Base-by-base conservation (phyloP, 257 asterid species). In the Parsonsia alboflavescens region DNA sequence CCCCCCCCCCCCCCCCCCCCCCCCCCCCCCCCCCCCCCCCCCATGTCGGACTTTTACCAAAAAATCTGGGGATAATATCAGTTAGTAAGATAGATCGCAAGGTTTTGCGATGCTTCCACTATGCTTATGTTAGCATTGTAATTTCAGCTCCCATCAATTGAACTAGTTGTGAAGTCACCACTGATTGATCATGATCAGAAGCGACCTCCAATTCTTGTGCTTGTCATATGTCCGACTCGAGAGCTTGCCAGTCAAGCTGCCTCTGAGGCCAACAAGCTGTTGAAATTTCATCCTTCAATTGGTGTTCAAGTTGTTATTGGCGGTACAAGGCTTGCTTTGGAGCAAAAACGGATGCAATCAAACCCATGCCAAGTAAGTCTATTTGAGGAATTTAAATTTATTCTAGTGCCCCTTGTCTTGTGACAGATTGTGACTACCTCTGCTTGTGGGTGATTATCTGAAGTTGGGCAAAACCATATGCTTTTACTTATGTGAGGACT, bases 261-360 rank as follows among this genome's bases (percentile, higher is more conserved):
- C 77, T 72, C 91, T 8, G 99, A 95, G 90, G 99, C 97, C 78
- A 92, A 83, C 71, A 88, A 72, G 4, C 81, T 95, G 86, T 83
- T 95, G 89, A 95, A 95, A 78, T 95, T 90, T 82, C 99, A 95
- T 77, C 85, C 91, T 73, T 90, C 99, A 21, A 80, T 95, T 68
- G 99, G 99, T 30, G 97, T 90, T 85, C 98, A 95, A 84, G 99
- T 95, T 75, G 97, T 95, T 78, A 95, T 95, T 52, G 99, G 98
- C 41, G 99, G 99, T 63, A 92, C 98, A 13, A 78, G 96, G 75
- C 88, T 95, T 80, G 82, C 94, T 39, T 74, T 89, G 78, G 99
- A 95, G 81, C 99, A 95, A 78, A 95, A 92, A 77, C 86, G 91
- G 74, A 82, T 95, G 93, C 98, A 92, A 88, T 93, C 93, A 73